phyloP scores from a whole-genome alignment of 2,329 filamentous ascomycete genomes.

The Stagonosporopsis rhizophila region DNA sequence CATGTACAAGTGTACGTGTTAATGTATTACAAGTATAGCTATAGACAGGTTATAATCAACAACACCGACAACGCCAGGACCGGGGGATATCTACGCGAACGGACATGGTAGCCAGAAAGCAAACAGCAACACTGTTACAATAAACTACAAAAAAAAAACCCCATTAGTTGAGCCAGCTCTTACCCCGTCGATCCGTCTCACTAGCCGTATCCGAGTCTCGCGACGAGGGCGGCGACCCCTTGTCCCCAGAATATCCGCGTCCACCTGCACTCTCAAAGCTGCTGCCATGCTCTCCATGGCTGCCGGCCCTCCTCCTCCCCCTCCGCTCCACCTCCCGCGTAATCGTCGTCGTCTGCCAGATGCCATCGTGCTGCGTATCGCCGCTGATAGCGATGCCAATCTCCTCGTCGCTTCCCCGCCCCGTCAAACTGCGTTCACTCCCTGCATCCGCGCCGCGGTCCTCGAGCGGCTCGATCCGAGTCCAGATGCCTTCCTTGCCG shows the following conservation, averaged over 20 bases:
- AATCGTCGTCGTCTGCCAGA: slow-evolving; percentile 12
- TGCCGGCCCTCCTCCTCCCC: too few species aligned
- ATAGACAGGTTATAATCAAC: too few species aligned
- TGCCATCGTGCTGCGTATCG: not conserved
- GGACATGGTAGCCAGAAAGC: not conserved
- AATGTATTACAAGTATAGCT: too few species aligned
- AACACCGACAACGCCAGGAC: not conserved
- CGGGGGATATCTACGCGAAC: slow-evolving; percentile 12
- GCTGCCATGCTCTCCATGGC: too few species aligned
- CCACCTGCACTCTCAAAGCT: too few species aligned
- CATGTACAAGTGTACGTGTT: too few species aligned
- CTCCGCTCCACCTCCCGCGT: not conserved
- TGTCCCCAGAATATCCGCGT: too few species aligned
- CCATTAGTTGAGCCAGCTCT: slow-evolving; percentile 1
- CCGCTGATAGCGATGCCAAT: not conserved
- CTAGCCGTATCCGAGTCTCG: not conserved
- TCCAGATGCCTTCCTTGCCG: slow-evolving; percentile 8
- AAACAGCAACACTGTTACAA: not conserved
- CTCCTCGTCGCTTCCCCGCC: slow-evolving; percentile 7
- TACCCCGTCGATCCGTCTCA: not conserved
- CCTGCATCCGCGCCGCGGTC: not conserved
- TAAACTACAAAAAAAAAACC: too few species aligned
- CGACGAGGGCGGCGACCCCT: too few species aligned
- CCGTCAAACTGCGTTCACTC: not conserved
- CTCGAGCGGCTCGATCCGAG: slow-evolving; percentile 11